Evolutionary conservation across 495 filamentous ascomycete species (phyloP).

Genomic region (Podospora fimiseda): DNA sequence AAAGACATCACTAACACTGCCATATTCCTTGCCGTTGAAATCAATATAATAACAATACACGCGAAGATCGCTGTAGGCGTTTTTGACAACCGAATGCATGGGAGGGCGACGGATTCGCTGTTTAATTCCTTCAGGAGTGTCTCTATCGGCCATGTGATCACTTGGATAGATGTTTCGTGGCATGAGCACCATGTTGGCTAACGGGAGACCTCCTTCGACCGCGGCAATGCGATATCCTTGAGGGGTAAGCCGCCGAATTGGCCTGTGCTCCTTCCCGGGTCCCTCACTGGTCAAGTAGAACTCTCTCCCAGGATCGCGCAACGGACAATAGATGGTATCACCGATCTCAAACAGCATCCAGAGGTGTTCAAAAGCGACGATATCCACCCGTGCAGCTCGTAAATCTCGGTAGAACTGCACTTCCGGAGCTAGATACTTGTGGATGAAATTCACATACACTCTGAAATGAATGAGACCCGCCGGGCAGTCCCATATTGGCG

Average conservation of each 20-base stretch:
- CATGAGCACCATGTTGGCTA: too few species aligned
- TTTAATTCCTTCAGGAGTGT: neutral
- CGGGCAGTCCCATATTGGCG: neutral
- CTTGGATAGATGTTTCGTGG: too few species aligned
- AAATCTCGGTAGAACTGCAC: slow-evolving; percentile 3
- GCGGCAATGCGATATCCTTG: neutral
- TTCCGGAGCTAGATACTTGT: slow-evolving; percentile 12
- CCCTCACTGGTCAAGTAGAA: neutral
- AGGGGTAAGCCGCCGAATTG: neutral
- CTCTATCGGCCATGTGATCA: neutral
- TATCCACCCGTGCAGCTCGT: neutral
- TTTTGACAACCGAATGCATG: neutral
- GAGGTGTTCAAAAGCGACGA: slow-evolving; percentile 14
- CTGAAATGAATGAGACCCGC: slow-evolving; percentile 15
- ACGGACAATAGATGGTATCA: slow-evolving; percentile 10
- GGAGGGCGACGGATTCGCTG: neutral
- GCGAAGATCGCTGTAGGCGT: neutral
- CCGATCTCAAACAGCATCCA: slow-evolving; percentile 18
- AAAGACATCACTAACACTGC: slow-evolving; percentile 24
- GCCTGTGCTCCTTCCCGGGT: neutral
- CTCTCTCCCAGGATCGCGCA: neutral
- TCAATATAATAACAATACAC: slow-evolving; percentile 27
- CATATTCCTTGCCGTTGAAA: slow-evolving; percentile 33
- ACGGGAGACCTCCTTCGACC: neutral
- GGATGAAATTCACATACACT: slow-evolving; percentile 7